Evolutionary conservation across 2,329 filamentous ascomycete genomes (phyloP), one percentile per base, ranked within the genome.

Genomic region (Capronia coronata): DNA sequence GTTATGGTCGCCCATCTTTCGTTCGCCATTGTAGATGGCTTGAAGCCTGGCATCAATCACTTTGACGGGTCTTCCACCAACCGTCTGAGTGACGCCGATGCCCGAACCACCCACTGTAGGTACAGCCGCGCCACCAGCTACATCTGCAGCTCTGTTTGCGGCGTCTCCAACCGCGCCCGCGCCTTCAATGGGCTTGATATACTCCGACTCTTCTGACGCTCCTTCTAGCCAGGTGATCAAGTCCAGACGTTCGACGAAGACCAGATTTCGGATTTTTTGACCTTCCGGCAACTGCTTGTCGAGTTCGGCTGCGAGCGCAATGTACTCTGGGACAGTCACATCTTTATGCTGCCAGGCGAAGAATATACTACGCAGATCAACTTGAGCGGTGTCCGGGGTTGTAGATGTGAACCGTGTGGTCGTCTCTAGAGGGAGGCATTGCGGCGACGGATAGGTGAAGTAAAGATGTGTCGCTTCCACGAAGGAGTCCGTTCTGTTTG

Each of bases 281-380:
- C 68, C 70, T 41, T 67, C 61, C 38, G 66, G 67, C 21, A 96
- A 75, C 63, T 88, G 82, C 43, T 87, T 83, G 65, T 94, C 94
- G 49, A 97, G 76, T 59, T 82, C 77, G 61, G 86, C 83, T 11
- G 87, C 86, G 0, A 85, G 84, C 21, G 85, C 80, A 68, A 96
- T 93, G 76, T 97, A 97, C 61, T 94, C 88, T 9, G 87, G 86
- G 59, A 94, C 89, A 47, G 85, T 82, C 48, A 85, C 82, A 71
- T 97, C 91, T 67, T 89, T 88, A 71, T 96, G 94, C 63, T 87
- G 76, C 88, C 89, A 98, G 48, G 89, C 89, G 65, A 97, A 95
- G 74, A 91, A 96, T 69, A 96, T 91, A 66, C 86, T 93, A 65
- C 93, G 88, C 60, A 98, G 75, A 65, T 96, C 87, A 62, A 95